These are phyloP conservation scores for Xylaria sp. DNA, from an alignment of 2,329 filamentous ascomycete genomes.

Conservation along the genomic window DNA sequence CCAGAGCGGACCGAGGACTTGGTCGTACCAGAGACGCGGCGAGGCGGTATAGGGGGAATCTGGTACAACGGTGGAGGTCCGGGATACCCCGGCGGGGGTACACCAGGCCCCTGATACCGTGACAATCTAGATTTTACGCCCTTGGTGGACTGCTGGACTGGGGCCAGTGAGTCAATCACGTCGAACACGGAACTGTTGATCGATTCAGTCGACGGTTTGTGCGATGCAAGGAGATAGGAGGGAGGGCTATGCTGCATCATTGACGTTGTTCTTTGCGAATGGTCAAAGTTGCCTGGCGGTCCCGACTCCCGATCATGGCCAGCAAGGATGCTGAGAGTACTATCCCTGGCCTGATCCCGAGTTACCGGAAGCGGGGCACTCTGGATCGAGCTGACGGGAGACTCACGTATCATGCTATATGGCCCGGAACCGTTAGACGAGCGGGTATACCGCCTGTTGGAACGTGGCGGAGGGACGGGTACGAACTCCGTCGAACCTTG, in stretches of 20 bases:
- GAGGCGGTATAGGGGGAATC: slow-evolving; percentile 12
- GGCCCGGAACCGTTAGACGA: slow-evolving; percentile 15
- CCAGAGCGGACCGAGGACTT: slow-evolving; percentile 5
- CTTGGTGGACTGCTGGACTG: slow-evolving; percentile 20
- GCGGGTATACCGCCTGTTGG: slow-evolving; percentile 22
- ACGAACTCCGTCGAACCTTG: slow-evolving; percentile 24
- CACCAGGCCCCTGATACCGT: slow-evolving; percentile 6
- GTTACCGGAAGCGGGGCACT: slow-evolving; percentile 21
- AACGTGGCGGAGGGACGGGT: slow-evolving; percentile 13
- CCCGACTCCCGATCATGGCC: slow-evolving; percentile 13
- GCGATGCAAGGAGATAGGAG: slow-evolving; percentile 22
- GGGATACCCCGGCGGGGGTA: slow-evolving; percentile 12
- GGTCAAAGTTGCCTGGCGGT: slow-evolving; percentile 18
- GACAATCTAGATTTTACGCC: slow-evolving; percentile 7
- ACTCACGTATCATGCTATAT: slow-evolving; percentile 15
- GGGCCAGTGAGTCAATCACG: slow-evolving; percentile 27
- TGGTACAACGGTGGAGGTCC: slow-evolving; percentile 26
- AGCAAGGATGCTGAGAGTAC: slow-evolving; percentile 13
- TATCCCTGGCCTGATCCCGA: slow-evolving; percentile 20
- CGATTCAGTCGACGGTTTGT: slow-evolving; percentile 34
- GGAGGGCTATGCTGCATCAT: slow-evolving; percentile 19
- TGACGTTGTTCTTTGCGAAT: slow-evolving; percentile 27
- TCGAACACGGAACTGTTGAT: slow-evolving; percentile 35
- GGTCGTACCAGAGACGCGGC: slow-evolving; percentile 12
- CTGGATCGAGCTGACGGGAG: slow-evolving; percentile 16